Evolutionary conservation across 345 rosid species (phyloP).

Genomic region (Salix exigua): DNA sequence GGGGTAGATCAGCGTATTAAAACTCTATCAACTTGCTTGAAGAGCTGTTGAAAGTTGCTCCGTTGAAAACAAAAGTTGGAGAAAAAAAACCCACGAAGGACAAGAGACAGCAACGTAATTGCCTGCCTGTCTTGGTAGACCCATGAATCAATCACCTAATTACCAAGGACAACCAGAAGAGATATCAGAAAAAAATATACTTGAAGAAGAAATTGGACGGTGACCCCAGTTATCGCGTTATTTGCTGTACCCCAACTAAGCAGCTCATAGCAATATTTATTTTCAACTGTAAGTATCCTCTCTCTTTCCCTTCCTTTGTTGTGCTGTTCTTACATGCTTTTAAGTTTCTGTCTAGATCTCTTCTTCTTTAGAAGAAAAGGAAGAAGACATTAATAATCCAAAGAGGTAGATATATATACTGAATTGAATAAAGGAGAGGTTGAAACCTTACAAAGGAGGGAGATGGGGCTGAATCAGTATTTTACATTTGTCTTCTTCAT

Average conservation of each 20-base stretch:
- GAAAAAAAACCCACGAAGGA: not conserved
- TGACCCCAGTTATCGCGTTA: conserved; percentile 3
- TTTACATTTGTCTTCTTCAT: conserved; percentile 24
- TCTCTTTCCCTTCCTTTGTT: not conserved
- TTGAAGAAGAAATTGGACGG: not conserved
- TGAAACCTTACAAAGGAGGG: not conserved
- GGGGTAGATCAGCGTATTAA: too few species aligned
- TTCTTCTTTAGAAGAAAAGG: not conserved
- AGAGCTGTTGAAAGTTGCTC: too few species aligned
- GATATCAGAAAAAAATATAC: not conserved
- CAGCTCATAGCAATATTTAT: not conserved
- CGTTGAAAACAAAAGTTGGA: not conserved
- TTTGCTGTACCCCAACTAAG: conserved; percentile 13
- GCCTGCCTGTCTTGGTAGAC: not conserved
- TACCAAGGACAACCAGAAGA: not conserved
- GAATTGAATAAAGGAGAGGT: not conserved
- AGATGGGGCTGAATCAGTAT: conserved; percentile 23
- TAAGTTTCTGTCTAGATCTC: not conserved
- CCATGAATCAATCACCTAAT: not conserved
- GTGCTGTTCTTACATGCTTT: too few species aligned
- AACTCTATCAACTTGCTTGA: too few species aligned
- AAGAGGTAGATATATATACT: not conserved
- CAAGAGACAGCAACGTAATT: not conserved
- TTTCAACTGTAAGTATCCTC: not conserved
- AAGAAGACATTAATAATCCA: not conserved